Evolutionary conservation across 208 protist genomes (phyloP), one percentile per base, ranked within the genome.

Genomic region (Cochliopodium minus): DNA sequence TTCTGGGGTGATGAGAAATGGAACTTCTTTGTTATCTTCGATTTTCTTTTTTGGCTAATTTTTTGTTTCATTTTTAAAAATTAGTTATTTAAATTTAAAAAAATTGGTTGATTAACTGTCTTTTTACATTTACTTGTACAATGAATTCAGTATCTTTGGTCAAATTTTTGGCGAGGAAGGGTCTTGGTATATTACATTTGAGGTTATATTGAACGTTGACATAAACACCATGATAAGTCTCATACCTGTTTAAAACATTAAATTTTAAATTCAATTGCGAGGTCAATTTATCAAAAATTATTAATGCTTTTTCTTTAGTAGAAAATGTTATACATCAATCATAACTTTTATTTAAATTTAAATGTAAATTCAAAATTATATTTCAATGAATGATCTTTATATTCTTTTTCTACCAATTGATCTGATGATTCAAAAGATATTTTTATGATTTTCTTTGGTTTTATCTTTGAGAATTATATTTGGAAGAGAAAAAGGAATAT

Each of bases 151-250:
- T 5, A 28, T 17, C 5, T 32, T 57, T 39, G 22, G 61, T 61
- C 28, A 79, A 28, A 51, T 76, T 64, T 45, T 81, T 82, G 32
- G 52, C 57, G 13, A 87, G 36, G 22, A 83, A 57, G 38, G 73
- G 70, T n/a, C 74, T 66, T 39, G 61, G 54, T 23, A 84, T 51
- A 9, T 77, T 72, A 35, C 38, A 61, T 1, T 56, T 50, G 0
- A 88, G 59, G 1, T 59, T 55, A 48, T 87, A 86, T 54, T 66
- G 63, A 38, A 74, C 68, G 57, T 68, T 73, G 26, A 90, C 57
- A 62, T 75, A 84, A 10, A 89, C 82, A 35, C 83, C 79, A 58
- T 82, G 76, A 65, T 83, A 86, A 0, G 78, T 81, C 49, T 82
- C 76, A 36, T 42, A 45, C n/a, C n/a, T n/a, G n/a, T n/a, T n/a